Conservation (phyloP, 108 stramenopile species). For the Conticribra weissflogii region DNA sequence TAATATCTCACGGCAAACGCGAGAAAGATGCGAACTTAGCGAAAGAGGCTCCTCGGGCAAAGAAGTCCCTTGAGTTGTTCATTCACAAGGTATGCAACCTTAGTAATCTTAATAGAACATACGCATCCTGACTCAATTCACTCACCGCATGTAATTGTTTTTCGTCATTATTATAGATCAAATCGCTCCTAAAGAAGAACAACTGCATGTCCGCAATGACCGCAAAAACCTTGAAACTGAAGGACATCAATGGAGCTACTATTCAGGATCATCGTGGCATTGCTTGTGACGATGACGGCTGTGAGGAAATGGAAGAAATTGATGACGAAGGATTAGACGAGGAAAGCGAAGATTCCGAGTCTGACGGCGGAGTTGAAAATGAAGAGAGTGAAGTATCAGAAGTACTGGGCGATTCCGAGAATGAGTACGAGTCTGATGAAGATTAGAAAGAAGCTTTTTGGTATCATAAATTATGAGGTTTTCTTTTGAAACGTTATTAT, state of each 20-base stretch:
- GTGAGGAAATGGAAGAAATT: conserved; percentile 17
- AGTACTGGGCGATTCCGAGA: conserved; percentile 3
- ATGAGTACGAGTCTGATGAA: conserved; percentile 19
- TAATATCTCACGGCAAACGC: conserved; percentile 51
- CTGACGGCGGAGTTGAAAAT: not conserved
- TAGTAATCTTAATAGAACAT: too few species aligned
- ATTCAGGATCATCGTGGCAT: conserved; percentile 6
- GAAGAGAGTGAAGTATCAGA: conserved; percentile 7
- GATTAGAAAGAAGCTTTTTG: not conserved
- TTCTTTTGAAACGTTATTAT: too few species aligned
- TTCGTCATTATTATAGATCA: too few species aligned
- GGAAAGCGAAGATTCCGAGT: conserved; percentile 6
- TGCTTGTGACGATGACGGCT: not conserved
- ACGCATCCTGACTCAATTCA: too few species aligned
- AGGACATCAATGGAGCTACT: conserved; percentile 31
- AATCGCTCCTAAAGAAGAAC: conserved; percentile 52
- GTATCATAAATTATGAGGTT: not conserved
- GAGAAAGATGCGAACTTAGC: conserved; percentile 48
- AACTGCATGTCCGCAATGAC: conserved; percentile 47
- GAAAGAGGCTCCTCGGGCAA: conserved; percentile 53
- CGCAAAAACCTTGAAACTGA: conserved; percentile 29
- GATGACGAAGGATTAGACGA: conserved; percentile 1
- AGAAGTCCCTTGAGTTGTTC: conserved; percentile 51
- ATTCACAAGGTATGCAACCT: conserved; percentile 56
- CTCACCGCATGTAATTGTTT: too few species aligned